These are phyloP conservation scores for Acanthamoeba quina DNA, from an alignment of 208 protist species.

Conservation along the genomic window DNA sequence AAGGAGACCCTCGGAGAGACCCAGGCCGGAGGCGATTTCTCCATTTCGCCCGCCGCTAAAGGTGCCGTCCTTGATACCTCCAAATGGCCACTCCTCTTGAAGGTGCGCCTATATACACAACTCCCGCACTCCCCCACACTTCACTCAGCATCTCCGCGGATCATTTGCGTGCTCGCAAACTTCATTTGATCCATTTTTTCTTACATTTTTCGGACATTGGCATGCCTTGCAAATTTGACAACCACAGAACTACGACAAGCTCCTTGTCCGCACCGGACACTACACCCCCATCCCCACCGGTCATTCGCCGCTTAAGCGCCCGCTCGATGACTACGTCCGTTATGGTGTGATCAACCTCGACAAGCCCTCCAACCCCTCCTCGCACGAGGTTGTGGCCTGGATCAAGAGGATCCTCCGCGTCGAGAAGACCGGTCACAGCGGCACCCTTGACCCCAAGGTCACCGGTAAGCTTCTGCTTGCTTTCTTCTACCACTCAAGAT, in stretches of 20 bases:
- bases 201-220: not conserved
- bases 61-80: slow-evolving; percentile 47
- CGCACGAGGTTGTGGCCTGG: slow-evolving; percentile 99
- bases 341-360: slow-evolving; percentile 99
- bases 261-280: slow-evolving; percentile 97
- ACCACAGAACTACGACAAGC: slow-evolving; percentile 95
- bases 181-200: not conserved
- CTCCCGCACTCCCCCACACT: not conserved
- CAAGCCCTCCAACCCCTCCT: slow-evolving; percentile 99
- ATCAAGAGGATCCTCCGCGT: slow-evolving; percentile 98
- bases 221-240: not conserved
- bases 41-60: not conserved
- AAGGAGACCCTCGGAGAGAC: not conserved
- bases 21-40: not conserved
- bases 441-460: slow-evolving; percentile 99
- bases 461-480: not conserved
- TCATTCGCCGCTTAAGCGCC: slow-evolving; percentile 97
- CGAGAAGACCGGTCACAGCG: slow-evolving; percentile 99
- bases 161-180: not conserved
- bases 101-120: slow-evolving; percentile 28
- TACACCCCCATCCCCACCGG: slow-evolving; percentile 98
- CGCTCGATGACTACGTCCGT: slow-evolving; percentile 96
- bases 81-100: slow-evolving; percentile 58
- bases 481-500: not conserved
- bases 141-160: not conserved